A percentile compares a stretch with the other conserved stretches of the same genome.
Conservation (phyloP, 2,329 filamentous ascomycete species). For the Zelopaecilomyces penicillatus region DNA sequence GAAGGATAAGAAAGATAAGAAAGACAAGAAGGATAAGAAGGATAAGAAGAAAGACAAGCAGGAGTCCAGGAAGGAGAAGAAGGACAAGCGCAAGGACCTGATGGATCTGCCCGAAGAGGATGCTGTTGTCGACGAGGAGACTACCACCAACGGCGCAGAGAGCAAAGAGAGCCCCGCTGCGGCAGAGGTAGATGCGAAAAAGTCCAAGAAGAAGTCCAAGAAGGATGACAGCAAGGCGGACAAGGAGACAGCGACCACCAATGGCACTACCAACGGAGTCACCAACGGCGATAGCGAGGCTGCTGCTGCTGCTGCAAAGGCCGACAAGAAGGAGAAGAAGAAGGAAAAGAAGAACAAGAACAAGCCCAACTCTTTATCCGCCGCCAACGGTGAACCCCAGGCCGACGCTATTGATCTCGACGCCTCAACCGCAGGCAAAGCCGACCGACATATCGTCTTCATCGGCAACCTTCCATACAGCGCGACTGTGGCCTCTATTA, state of each 20-base stretch:
- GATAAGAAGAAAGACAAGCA: constrained; percentile 20
- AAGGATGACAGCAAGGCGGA: constrained; percentile 29
- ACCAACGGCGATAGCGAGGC: constrained; percentile 20
- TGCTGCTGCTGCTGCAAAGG: constrained; percentile 23
- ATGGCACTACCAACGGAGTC: constrained; percentile 25
- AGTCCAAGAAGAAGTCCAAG: constrained; percentile 24
- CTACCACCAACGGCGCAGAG: constrained; percentile 10
- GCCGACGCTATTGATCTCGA: constrained; percentile 22
- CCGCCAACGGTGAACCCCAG: constrained; percentile 11
- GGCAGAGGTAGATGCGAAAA: constrained; percentile 15
- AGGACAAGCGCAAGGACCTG: constrained; percentile 31
- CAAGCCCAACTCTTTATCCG: constrained; percentile 1
- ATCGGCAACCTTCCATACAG: constrained; percentile 79
- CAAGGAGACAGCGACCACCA: constrained; percentile 30
- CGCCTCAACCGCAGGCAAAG: constrained; percentile 12
- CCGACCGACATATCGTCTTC: constrained; percentile 25
- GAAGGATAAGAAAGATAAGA: constrained; percentile 27
- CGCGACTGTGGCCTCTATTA: constrained; percentile 62
- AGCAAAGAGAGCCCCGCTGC: background rate
- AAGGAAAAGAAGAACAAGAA: constrained; percentile 17
- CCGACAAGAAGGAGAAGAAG: constrained; percentile 14
- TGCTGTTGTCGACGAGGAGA: constrained; percentile 16
- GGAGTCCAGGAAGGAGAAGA: constrained; percentile 31
- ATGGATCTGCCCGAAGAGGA: constrained; percentile 28
- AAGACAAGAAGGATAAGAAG: constrained; percentile 21